phyloP scores from a whole-genome alignment of 371 early-diverging fungal genomes.

The Furculomyces boomerangus region DNA sequence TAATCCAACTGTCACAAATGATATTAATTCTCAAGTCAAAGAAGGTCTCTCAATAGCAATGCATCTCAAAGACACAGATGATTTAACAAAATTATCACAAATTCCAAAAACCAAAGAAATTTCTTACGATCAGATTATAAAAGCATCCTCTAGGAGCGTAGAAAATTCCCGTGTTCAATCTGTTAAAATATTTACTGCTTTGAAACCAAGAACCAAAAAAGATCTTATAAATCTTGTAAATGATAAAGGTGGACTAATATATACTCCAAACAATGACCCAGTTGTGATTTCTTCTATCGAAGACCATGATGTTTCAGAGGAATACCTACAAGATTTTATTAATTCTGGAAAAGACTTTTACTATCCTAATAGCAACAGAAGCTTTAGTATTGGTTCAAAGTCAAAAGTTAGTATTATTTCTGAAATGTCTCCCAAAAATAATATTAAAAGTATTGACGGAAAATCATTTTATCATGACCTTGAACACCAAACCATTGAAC shows the following conservation, averaged over 20 bases:
- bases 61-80: conserved; percentile 19
- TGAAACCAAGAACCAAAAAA: not conserved
- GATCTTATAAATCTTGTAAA: not conserved
- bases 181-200: not conserved
- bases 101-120: conserved; percentile 24
- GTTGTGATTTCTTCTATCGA: no score
- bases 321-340: not conserved
- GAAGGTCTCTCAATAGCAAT: conserved; percentile 9
- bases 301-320: not conserved
- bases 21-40: conserved; percentile 3
- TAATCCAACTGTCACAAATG: not conserved
- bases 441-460: not conserved
- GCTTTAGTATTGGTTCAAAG: not conserved
- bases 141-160: not conserved
- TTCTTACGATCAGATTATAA: conserved; percentile 8
- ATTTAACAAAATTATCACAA: conserved; percentile 18
- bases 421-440: no score
- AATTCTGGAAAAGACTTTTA: not conserved
- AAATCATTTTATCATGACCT: not conserved
- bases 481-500: not conserved
- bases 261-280: no score
- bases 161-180: not conserved
- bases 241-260: not conserved
- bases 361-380: not conserved
- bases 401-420: not conserved